A percentile compares a stretch with the other conserved stretches of the same genome.
phyloP scores from a whole-genome alignment of 2,329 filamentous ascomycete genomes.

The Colletotrichum tofieldiae region DNA sequence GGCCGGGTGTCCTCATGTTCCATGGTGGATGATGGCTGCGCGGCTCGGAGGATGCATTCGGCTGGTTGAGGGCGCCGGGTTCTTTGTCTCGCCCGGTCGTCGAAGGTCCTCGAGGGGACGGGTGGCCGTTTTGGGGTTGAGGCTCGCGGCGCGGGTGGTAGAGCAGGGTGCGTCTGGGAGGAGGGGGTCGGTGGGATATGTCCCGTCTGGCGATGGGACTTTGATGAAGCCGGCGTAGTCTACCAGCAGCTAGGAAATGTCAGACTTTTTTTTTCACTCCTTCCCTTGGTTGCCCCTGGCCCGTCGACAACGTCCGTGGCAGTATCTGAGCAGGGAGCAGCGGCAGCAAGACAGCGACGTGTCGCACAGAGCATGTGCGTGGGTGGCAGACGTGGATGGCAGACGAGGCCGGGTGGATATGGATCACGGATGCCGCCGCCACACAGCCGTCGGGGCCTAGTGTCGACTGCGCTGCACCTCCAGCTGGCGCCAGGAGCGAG shows the following conservation, averaged over 20 bases:
- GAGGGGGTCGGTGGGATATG: background rate
- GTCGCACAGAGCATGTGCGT: conserved; percentile 7
- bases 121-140: background rate
- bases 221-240: background rate
- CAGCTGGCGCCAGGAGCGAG: background rate
- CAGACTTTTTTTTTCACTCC: background rate
- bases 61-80: conserved; percentile 18
- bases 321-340: background rate
- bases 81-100: conserved; percentile 21
- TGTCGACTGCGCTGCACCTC: background rate
- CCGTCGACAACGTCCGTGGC: conserved; percentile 9
- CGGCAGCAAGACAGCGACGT: conserved; percentile 1
- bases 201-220: background rate
- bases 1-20: conserved; percentile 51
- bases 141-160: background rate
- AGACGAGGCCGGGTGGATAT: conserved; percentile 2
- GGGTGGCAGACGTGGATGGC: background rate
- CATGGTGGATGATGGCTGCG: conserved; percentile 51
- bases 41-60: conserved; percentile 39
- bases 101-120: background rate
- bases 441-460: background rate
- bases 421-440: background rate
- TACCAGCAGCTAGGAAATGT: background rate
- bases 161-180: too few relatives aligned
- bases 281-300: background rate